phyloP scores from a whole-genome alignment of 768 basidiomycete species.

The Psilocybe cubensis region DNA sequence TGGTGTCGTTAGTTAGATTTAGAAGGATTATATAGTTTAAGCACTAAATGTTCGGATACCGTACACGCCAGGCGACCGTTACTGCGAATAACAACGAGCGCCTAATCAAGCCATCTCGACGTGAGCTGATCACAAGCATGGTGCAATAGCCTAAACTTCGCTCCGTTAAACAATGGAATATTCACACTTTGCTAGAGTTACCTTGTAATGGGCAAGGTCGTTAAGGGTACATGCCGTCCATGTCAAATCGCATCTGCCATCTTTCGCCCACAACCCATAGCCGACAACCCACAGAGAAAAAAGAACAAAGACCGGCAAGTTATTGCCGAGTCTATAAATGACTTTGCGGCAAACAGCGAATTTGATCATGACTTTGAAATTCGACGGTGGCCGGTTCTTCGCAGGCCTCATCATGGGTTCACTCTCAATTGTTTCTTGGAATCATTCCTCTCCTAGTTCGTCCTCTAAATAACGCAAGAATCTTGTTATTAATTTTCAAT shows the following conservation, averaged over 20 bases:
- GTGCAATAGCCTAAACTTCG: too few species aligned
- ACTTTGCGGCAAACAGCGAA: neutral
- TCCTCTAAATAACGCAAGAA: neutral
- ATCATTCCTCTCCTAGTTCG: neutral
- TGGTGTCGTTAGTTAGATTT: too few species aligned
- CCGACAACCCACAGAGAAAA: too few species aligned
- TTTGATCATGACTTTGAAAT: constrained; percentile 17
- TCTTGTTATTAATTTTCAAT: neutral
- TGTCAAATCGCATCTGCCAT: neutral
- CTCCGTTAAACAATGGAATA: neutral
- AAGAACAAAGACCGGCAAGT: neutral
- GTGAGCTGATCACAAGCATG: neutral
- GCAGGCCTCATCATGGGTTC: neutral
- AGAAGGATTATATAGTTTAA: neutral
- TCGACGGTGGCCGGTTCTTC: constrained; percentile 12
- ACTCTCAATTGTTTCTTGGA: too few species aligned
- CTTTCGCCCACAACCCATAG: neutral
- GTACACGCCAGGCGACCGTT: neutral
- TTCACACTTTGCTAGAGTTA: neutral
- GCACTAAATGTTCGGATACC: neutral
- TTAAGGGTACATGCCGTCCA: neutral
- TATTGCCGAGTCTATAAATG: neutral
- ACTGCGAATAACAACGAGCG: neutral
- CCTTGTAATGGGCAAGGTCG: neutral
- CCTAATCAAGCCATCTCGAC: neutral